These are phyloP conservation scores for Fraxinus quadrangulata DNA, from an alignment of 257 asterid species.

Conservation along the genomic window DNA sequence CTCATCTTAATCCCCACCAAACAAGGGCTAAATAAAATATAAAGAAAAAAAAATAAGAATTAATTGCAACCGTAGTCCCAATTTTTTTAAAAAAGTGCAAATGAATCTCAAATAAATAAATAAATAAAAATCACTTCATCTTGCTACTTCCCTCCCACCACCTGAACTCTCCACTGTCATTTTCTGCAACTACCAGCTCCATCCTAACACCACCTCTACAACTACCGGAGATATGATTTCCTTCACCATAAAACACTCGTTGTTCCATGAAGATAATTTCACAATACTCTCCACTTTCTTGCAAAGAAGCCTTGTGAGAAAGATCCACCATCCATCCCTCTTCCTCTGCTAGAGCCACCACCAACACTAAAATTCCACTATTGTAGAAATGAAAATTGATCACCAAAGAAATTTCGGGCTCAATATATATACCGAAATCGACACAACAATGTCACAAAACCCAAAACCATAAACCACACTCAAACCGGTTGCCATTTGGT, in stretches of 20 bases:
- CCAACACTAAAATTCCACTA: not conserved
- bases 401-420: too few species aligned
- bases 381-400: too few species aligned
- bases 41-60: too few species aligned
- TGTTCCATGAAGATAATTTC: conserved; percentile 21
- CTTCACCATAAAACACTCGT: not conserved
- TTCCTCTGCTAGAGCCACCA: not conserved
- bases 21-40: too few species aligned
- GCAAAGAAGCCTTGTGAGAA: conserved; percentile 11
- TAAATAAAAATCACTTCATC: too few species aligned
- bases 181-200: not conserved
- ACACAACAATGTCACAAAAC: not conserved
- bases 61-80: too few species aligned
- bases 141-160: not conserved
- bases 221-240: not conserved
- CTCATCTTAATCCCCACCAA: too few species aligned
- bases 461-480: too few species aligned
- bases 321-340: conserved; percentile 14
- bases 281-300: not conserved
- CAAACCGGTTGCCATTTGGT: too few species aligned
- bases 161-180: not conserved
- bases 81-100: too few species aligned
- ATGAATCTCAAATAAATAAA: too few species aligned
- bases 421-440: too few species aligned
- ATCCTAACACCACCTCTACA: not conserved